These are phyloP conservation scores for Yamadazyma sp. DNA, from an alignment of 805 yeast species.

Conservation along the genomic window DNA sequence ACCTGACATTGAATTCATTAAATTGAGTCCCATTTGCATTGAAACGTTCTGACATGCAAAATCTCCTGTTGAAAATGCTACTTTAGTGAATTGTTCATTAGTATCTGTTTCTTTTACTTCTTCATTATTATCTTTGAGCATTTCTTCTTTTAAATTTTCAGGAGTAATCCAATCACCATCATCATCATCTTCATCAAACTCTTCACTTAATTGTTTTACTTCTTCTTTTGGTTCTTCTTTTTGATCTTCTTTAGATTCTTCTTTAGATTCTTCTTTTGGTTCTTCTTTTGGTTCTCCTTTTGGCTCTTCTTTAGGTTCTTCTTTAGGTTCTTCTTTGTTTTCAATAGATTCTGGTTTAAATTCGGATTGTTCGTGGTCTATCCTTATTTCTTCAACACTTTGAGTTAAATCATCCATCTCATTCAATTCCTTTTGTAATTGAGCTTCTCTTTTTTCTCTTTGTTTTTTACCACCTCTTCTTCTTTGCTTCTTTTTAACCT, in stretches of 20 bases:
- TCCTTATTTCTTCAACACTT: constrained; percentile 10
- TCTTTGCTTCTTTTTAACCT: constrained; percentile 24
- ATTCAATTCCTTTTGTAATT: constrained; percentile 24
- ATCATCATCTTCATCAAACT: constrained; percentile 73
- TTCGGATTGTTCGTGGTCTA: too few species aligned
- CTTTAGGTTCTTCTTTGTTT: constrained; percentile 4
- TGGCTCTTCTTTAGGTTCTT: constrained; percentile 6
- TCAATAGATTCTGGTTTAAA: too few species aligned
- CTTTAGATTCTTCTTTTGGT: neutral
- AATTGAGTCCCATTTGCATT: constrained; percentile 81
- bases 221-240: neutral
- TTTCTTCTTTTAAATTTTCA: constrained; percentile 70
- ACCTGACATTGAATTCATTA: constrained; percentile 84
- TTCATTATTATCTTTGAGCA: constrained; percentile 65
- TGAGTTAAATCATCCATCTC: constrained; percentile 15
- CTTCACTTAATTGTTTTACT: constrained; percentile 33
- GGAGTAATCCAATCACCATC: constrained; percentile 92
- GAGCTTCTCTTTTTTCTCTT: constrained; percentile 52
- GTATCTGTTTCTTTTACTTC: constrained; percentile 39
- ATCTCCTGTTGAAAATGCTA: constrained; percentile 92
- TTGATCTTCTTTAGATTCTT: neutral
- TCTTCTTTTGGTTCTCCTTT: constrained; percentile 10
- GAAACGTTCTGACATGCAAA: constrained; percentile 97
- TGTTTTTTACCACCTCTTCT: constrained; percentile 68
- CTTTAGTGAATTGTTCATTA: constrained; percentile 47